Base-by-base conservation (phyloP, 1,284 basidiomycete species). In the Naganishia albida region DNA sequence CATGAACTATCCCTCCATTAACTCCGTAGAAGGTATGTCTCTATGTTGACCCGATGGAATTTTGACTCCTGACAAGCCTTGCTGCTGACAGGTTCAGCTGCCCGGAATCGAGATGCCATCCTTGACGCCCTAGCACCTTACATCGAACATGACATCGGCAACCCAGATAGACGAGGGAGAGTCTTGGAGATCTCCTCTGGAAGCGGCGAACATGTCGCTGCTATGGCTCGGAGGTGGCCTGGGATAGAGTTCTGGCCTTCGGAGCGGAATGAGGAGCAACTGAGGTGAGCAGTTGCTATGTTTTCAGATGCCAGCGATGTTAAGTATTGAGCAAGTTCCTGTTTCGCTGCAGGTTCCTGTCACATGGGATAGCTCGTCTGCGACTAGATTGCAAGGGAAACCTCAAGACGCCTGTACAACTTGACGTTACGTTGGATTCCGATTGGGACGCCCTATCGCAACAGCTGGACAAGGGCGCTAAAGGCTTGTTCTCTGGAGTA, bases 81-180 rank as follows among this genome's bases (percentile, higher is more conserved):
- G 15, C 15, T 12, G 7, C 20, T 48, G 3, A n/a, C 57, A 60
- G 57, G 57, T 18, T 60, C 57, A 16, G 46, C 57, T n/a, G 26
- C 34, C n/a, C 57, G 57, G 12, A 60, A 60, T 23, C 46, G 46
- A 38, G 57, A 60, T 49, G 57, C 57, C 20, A 60, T 60, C 25
- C 20, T 60, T 12, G 20, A 60, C 20, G 57, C 57, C 16, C 34
- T 60, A 7, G 16, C 30, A 16, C 46, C 46, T 15, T 53, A 53
- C 51, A 8, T 60, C 20, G 18, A 38, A 4, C 3, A 49, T 2
- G 16, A 34, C n/a, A 16, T 15, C 20, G 20, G 12, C 26, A 23
- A n/a, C 18, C 23, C 38, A 2, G 23, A 42, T 4, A 16, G 23
- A 1, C 23, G 13, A 6, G 28, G 7, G 44, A 28, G 38, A 3